These are phyloP conservation scores for Phoma sp. DNA, from an alignment of 2,329 filamentous ascomycete genomes.

Conservation along the genomic window DNA sequence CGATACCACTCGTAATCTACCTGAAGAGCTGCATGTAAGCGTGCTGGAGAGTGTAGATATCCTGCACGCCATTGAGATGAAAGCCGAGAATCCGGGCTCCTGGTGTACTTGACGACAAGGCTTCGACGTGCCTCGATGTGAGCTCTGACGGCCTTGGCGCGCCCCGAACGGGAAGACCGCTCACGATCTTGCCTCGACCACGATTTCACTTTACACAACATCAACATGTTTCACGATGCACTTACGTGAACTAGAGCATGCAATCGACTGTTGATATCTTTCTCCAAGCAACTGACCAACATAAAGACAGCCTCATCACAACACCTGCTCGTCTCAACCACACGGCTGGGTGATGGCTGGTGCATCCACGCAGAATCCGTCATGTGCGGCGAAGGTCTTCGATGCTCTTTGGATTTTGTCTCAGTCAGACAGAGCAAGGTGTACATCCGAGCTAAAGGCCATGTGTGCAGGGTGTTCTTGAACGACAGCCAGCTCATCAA, in stretches of 20 bases:
- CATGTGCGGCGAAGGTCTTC: not conserved
- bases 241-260: no score
- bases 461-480: not conserved
- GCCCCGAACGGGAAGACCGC: constrained; percentile 3
- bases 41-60: constrained; percentile 19
- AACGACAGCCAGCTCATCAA: not conserved
- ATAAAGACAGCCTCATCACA: no score
- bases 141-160: constrained; percentile 5
- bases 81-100: constrained; percentile 15
- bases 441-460: not conserved
- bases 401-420: no score
- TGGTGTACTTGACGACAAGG: constrained; percentile 17
- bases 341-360: no score
- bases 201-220: not conserved
- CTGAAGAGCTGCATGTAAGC: constrained; percentile 17
- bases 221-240: not conserved
- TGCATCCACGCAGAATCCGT: no score
- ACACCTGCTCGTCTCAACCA: no score
- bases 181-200: constrained; percentile 3
- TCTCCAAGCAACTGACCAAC: not conserved
- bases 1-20: constrained; percentile 9
- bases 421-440: not conserved
- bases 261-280: not conserved
- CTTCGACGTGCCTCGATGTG: constrained; percentile 5
- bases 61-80: constrained; percentile 27